A percentile compares a stretch with the other conserved stretches of the same genome.
Conservation (phyloP, 2,329 filamentous ascomycete genomes). For the Penicillium verrucosum region DNA sequence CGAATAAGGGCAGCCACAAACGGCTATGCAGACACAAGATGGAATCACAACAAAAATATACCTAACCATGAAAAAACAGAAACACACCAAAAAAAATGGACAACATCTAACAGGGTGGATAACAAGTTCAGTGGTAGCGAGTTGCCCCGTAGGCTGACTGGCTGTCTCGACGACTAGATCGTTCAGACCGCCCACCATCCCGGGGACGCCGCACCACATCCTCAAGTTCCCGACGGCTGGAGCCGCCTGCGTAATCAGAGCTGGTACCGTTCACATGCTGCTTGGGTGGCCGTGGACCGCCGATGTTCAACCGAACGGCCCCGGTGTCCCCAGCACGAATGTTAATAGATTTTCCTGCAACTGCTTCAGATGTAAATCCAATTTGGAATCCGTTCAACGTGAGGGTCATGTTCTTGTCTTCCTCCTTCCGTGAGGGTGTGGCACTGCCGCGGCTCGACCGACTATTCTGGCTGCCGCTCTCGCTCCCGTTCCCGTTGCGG, state of each 20-base stretch:
- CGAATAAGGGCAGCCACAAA: conserved; percentile 6
- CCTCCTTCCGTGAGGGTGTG: conserved; percentile 33
- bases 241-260: conserved; percentile 33
- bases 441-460: conserved; percentile 40
- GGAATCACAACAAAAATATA: conserved; percentile 9
- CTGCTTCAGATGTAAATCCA: conserved; percentile 35
- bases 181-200: conserved; percentile 37
- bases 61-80: conserved; percentile 2
- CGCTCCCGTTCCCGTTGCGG: conserved; percentile 34
- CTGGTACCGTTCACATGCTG: conserved; percentile 33
- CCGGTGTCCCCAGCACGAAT: conserved; percentile 39
- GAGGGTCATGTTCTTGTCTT: conserved; percentile 40
- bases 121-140: conserved; percentile 10
- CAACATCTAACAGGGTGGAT: not conserved
- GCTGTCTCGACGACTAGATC: conserved; percentile 37
- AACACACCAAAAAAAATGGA: not conserved
- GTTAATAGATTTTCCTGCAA: conserved; percentile 40
- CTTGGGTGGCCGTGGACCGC: conserved; percentile 33
- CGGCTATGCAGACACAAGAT: conserved; percentile 8
- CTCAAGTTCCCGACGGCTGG: conserved; percentile 32
- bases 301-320: conserved; percentile 39
- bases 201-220: conserved; percentile 31
- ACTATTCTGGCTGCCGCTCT: conserved; percentile 42
- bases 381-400: conserved; percentile 42
- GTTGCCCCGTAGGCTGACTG: conserved; percentile 36